Percentiles rank a stretch among this genome's conserved stretches.
These are phyloP conservation scores for Xylaria curta DNA, from an alignment of 495 filamentous ascomycete species.

Conservation along the genomic window DNA sequence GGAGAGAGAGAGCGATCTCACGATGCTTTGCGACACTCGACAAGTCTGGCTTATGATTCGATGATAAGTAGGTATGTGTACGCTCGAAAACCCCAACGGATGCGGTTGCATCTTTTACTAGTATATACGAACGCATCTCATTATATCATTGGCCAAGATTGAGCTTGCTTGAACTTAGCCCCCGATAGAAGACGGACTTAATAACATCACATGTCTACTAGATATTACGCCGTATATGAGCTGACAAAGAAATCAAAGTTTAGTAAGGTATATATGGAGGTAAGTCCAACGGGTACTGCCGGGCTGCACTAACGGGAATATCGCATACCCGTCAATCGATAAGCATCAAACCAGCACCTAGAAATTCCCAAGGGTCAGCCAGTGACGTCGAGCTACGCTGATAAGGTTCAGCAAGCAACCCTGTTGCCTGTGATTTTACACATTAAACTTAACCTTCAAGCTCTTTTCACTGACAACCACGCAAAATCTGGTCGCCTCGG, in stretches of 20 bases:
- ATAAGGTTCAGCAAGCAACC: slow-evolving; percentile 3
- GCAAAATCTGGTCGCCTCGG: not conserved
- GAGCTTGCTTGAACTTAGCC: not conserved
- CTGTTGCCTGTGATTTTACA: not conserved
- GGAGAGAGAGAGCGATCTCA: not conserved
- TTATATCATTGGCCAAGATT: not conserved
- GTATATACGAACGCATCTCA: no score
- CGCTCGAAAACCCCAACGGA: not conserved
- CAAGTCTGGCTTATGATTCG: not conserved
- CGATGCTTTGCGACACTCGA: not conserved
- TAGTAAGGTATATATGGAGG: not conserved
- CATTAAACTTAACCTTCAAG: not conserved
- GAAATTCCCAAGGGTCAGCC: not conserved
- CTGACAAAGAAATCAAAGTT: not conserved
- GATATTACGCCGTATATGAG: not conserved
- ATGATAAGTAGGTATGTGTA: not conserved
- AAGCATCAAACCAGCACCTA: not conserved
- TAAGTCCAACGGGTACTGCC: no score
- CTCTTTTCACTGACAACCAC: not conserved
- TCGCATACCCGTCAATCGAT: not conserved
- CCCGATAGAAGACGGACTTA: not conserved
- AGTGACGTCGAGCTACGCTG: not conserved
- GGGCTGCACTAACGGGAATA: not conserved
- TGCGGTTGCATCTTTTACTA: not conserved
- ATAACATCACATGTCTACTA: not conserved